Percentiles rank a stretch among this genome's conserved stretches.
Evolutionary conservation across 768 basidiomycete genomes (phyloP).

Genomic region (Baorangia bicolor): DNA sequence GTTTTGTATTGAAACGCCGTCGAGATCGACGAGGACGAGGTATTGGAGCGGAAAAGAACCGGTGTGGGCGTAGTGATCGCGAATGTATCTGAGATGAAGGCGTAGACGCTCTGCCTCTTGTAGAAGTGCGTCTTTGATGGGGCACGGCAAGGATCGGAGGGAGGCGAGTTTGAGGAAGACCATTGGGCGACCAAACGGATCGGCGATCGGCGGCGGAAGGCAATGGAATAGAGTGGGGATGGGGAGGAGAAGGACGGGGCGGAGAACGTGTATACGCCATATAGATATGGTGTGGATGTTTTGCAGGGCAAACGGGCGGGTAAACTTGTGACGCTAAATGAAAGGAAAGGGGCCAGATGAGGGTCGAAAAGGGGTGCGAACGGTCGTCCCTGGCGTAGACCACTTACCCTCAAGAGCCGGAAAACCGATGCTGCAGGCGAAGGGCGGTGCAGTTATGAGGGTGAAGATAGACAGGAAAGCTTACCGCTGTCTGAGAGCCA

Average conservation of each 20-base stretch:
- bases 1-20: conserved; percentile 52
- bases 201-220: conserved; percentile 52
- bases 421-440: conserved; percentile 47
- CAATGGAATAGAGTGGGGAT: conserved; percentile 42
- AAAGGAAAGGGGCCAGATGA: neutral
- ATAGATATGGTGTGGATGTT: conserved; percentile 51
- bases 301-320: conserved; percentile 59
- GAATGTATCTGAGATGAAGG: conserved; percentile 51
- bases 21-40: conserved; percentile 64
- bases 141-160: conserved; percentile 39
- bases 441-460: neutral
- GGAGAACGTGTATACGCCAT: conserved; percentile 48
- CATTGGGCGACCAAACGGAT: conserved; percentile 67
- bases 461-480: conserved; percentile 19
- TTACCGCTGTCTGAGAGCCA: conserved; percentile 70
- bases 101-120: conserved; percentile 58
- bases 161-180: conserved; percentile 50
- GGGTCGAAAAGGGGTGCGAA: conserved; percentile 8
- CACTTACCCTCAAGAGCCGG: conserved; percentile 60
- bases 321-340: conserved; percentile 64
- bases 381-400: neutral
- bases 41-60: conserved; percentile 57
- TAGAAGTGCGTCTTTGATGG: conserved; percentile 43
- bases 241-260: conserved; percentile 38
- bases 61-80: conserved; percentile 31